Conservation (phyloP, 1,139 yeast species). For the Taphrina communis region DNA sequence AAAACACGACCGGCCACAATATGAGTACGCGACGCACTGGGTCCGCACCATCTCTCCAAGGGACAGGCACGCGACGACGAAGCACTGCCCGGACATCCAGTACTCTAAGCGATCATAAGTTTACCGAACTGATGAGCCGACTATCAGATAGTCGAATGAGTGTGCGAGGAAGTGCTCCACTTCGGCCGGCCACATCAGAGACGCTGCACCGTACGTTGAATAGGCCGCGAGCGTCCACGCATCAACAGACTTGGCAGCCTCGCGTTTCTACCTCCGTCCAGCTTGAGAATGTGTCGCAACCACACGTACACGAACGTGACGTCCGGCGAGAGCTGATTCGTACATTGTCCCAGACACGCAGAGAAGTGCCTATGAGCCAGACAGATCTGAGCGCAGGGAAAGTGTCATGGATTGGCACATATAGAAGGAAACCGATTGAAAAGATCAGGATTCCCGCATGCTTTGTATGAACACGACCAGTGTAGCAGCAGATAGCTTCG, state of each 20-base stretch:
- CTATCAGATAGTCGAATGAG: constrained; percentile 2
- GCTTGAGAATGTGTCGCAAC: neutral
- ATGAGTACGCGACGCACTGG: too few species aligned
- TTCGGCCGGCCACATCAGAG: neutral
- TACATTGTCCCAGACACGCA: neutral
- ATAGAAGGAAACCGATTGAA: constrained; percentile 5
- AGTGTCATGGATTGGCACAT: constrained; percentile 3
- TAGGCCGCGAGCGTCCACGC: neutral
- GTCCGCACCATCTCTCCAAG: neutral
- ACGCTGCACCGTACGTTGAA: neutral
- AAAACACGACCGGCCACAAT: too few species aligned
- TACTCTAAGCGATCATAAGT: neutral
- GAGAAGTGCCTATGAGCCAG: neutral
- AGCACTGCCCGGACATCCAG: neutral
- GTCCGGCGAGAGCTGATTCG: neutral
- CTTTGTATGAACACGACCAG: neutral
- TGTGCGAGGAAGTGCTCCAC: neutral
- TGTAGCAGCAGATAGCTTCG: neutral
- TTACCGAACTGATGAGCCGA: constrained; percentile 3
- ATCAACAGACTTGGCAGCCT: constrained; percentile 2
- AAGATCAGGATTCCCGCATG: constrained; percentile 13
- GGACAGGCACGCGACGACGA: constrained; percentile 1
- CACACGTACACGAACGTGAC: neutral
- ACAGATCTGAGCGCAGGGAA: neutral
- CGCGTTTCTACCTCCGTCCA: neutral